Evolutionary conservation across 306 rosid species (phyloP).

Genomic region (Quercus dentata): DNA sequence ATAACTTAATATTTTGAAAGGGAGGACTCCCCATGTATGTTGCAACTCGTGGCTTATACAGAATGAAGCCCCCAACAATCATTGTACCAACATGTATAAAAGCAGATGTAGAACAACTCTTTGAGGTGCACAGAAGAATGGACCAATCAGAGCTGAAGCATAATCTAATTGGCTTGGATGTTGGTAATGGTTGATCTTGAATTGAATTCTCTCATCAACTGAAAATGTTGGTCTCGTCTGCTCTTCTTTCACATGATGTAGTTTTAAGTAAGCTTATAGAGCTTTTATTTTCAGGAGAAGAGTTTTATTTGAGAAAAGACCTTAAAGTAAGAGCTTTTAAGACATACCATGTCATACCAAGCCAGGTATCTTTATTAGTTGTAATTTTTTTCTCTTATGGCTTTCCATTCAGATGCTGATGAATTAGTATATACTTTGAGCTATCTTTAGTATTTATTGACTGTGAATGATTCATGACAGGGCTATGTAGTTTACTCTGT

Average conservation of each 20-base stretch:
- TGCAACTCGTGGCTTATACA: constrained; percentile 83
- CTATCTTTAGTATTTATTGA: neutral
- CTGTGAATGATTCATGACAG: constrained; percentile 44
- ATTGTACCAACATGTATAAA: constrained; percentile 70
- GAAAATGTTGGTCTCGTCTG: neutral
- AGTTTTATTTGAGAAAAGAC: constrained; percentile 61
- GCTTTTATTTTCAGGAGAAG: constrained; percentile 64
- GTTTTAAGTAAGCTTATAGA: neutral
- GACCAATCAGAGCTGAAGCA: constrained; percentile 84
- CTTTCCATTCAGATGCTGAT: constrained; percentile 10
- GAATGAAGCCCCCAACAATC: constrained; percentile 85
- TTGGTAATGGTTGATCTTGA: constrained; percentile 53
- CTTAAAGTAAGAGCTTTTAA: constrained; percentile 79
- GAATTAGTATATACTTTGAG: neutral
- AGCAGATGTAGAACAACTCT: constrained; percentile 74
- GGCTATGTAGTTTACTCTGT: constrained; percentile 75
- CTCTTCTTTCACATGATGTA: neutral
- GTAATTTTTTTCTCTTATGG: neutral
- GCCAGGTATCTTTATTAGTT: constrained; percentile 56
- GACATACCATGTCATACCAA: constrained; percentile 85
- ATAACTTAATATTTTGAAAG: constrained; percentile 27
- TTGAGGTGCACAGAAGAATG: constrained; percentile 80
- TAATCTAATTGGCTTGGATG: constrained; percentile 76
- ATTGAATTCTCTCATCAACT: constrained; percentile 14
- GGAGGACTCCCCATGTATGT: constrained; percentile 96